Evolutionary conservation across 1,139 yeast species (phyloP).

Genomic region (Lodderomyces metapsilosis): DNA sequence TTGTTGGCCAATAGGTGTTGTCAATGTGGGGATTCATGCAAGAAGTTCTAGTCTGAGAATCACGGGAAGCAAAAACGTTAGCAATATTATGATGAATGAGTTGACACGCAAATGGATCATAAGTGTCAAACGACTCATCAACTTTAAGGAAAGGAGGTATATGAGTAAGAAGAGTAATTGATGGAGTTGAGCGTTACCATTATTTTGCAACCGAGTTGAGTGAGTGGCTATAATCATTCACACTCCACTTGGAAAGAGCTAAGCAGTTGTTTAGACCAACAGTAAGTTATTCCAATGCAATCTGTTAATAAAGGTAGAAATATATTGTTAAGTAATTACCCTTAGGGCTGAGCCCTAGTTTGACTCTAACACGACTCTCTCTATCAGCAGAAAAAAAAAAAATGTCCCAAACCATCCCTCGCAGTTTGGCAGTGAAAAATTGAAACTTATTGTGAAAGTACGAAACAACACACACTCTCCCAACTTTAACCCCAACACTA

Average conservation of each 20-base stretch:
- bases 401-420: background rate
- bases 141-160: constrained; percentile 42
- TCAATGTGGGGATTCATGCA: constrained; percentile 77
- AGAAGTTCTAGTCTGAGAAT: constrained; percentile 52
- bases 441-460: background rate
- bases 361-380: background rate
- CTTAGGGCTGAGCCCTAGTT: constrained; percentile 16
- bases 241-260: background rate
- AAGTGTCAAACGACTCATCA: constrained; percentile 67
- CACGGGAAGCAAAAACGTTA: constrained; percentile 42
- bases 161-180: background rate
- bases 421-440: constrained; percentile 1
- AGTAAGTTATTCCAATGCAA: too few relatives aligned
- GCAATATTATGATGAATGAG: constrained; percentile 81
- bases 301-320: too few relatives aligned
- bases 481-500: background rate
- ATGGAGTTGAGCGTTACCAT: background rate
- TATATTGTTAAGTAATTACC: too few relatives aligned
- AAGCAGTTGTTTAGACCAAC: too few relatives aligned
- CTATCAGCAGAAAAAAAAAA: constrained; percentile 1
- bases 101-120: constrained; percentile 76
- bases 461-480: constrained; percentile 10
- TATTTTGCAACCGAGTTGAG: background rate
- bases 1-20: constrained; percentile 91
- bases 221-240: background rate